These are phyloP conservation scores for Babesia ovis DNA, from an alignment of 169 alveolate genomes.

Conservation along the genomic window DNA sequence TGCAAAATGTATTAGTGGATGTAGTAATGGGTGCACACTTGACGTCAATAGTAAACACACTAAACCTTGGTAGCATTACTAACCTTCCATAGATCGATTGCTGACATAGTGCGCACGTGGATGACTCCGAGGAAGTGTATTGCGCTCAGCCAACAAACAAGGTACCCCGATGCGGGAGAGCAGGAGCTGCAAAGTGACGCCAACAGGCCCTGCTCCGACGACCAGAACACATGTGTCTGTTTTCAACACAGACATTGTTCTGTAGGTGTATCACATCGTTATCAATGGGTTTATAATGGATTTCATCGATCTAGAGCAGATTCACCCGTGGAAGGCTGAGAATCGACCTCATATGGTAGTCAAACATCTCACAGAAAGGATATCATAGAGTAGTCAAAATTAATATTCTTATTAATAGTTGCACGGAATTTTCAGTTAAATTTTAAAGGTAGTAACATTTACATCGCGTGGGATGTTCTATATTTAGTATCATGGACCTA, in stretches of 20 bases:
- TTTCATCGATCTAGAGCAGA: too few relatives aligned
- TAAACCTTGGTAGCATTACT: neutral
- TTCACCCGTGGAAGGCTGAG: too few relatives aligned
- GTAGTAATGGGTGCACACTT: too few relatives aligned
- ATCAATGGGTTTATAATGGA: neutral
- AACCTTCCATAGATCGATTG: constrained; percentile 91
- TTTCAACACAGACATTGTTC: constrained; percentile 9
- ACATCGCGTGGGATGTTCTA: too few relatives aligned
- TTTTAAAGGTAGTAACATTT: too few relatives aligned
- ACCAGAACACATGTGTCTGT: constrained; percentile 76
- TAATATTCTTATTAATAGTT: too few relatives aligned
- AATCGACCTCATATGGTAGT: too few relatives aligned
- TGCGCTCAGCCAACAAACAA: constrained; percentile 79
- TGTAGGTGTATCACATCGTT: neutral
- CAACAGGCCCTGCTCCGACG: constrained; percentile 95
- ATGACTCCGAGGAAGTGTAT: constrained; percentile 69
- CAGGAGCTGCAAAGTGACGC: constrained; percentile 86
- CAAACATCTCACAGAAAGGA: too few relatives aligned
- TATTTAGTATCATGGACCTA: too few relatives aligned
- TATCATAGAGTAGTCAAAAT: too few relatives aligned
- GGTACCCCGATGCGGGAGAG: constrained; percentile 82
- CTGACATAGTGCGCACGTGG: constrained; percentile 92
- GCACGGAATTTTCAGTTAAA: too few relatives aligned
- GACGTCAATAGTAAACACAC: neutral
- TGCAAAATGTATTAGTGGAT: neutral